These are phyloP conservation scores for Candida piceae DNA, from an alignment of 805 yeast genomes.

Conservation along the genomic window DNA sequence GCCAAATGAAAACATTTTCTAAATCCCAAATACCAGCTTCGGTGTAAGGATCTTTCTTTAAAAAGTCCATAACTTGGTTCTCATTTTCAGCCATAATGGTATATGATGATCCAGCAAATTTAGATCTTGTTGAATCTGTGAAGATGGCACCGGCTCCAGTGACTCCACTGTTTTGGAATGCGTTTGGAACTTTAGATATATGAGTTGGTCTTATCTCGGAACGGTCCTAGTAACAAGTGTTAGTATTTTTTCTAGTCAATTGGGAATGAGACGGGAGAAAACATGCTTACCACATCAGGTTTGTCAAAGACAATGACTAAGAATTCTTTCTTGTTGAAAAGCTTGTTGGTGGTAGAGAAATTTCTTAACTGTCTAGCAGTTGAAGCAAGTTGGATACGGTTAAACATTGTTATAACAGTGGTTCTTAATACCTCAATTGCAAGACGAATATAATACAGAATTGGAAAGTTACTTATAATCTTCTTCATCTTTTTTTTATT, in stretches of 20 bases:
- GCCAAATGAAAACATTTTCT: constrained; percentile 53
- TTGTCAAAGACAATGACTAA: constrained; percentile 66
- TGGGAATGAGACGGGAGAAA: background rate
- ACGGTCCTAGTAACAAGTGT: constrained; percentile 47
- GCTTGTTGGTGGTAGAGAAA: constrained; percentile 21
- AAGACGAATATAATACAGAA: too few species aligned
- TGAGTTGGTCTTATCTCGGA: constrained; percentile 48
- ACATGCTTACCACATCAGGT: constrained; percentile 40
- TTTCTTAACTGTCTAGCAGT: too few species aligned
- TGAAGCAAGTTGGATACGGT: too few species aligned
- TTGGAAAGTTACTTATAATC: too few species aligned
- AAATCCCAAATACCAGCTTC: constrained; percentile 74
- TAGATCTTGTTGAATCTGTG: constrained; percentile 40
- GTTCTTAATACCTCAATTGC: too few species aligned
- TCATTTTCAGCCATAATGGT: constrained; percentile 59
- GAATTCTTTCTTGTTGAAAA: constrained; percentile 40
- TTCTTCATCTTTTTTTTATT: too few species aligned
- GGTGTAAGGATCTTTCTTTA: constrained; percentile 60
- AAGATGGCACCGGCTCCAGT: constrained; percentile 50
- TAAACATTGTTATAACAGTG: too few species aligned
- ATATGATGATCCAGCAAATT: constrained; percentile 66
- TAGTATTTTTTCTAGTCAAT: too few species aligned
- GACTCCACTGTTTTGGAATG: constrained; percentile 36
- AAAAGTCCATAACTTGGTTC: constrained; percentile 59
- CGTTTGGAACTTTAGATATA: constrained; percentile 40